Base-by-base conservation (phyloP, 805 yeast genomes). In the Candida anglica region DNA sequence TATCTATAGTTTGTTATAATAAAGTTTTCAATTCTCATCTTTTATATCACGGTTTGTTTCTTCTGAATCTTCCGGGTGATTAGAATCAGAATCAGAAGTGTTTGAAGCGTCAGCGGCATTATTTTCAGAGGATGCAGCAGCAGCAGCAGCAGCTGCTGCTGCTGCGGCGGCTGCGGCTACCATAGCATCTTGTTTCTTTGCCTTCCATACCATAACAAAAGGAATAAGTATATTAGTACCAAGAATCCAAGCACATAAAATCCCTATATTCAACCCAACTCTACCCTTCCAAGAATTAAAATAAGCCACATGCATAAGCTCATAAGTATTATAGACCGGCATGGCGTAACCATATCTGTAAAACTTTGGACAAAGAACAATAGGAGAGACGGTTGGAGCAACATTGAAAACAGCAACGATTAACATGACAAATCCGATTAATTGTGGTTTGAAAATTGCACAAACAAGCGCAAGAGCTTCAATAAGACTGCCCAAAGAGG, bases 231-330 rank as follows among this genome's bases (percentile, higher is more conserved):
- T 29, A 32, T 60, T 60, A 25, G 60, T 42, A 2, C 46, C 39
- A 10, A 57, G 39, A 20, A 52, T 53, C 66, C 66, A 60, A 1
- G 53, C 55, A n/a, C 43, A 14, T 31, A 60, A 46, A 7, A 60
- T 39, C 1, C 66, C 66, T 16, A 59, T 45, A 27, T 60, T 46
- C 15, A 57, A 42, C 5, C 65, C 66, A 46, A 60, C 40, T 23
- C 50, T 32, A 3, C 66, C 66, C 41, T 60, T 60, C 55, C 57
- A 60, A 4, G 58, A 35, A 38, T 60, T 34, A 34, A 60, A 59
- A 30, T 49, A 58, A 1, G 56, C 63, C 8, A 56, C 60, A 20
- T 56, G 58, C 39, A 60, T 37, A 27, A 57, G 43, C 16, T 53
- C 52, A 39, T 60, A 60, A 1, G 62, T 47, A 28, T 50, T 46